Base-by-base conservation (phyloP, 352 stramenopile genomes). In the Salisapilia sapeloensis region DNA sequence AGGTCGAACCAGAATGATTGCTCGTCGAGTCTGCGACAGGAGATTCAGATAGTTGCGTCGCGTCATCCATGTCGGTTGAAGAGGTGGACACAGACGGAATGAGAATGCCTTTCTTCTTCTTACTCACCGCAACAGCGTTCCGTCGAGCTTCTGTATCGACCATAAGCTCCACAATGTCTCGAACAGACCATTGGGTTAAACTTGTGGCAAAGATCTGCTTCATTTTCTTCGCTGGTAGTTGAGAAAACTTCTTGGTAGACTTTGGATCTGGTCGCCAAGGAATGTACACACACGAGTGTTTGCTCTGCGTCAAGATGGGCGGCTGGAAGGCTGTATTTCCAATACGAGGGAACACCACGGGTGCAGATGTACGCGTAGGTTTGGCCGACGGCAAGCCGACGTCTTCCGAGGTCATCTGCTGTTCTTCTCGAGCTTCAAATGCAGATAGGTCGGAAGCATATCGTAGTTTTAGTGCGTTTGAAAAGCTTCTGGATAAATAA, bases 401-500 rank as follows among this genome's bases (percentile, higher is more conserved):
- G n/a, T n/a, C n/a, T n/a, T n/a, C n/a, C n/a, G n/a, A n/a, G n/a
- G n/a, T n/a, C n/a, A n/a, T n/a, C n/a, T n/a, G n/a, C n/a, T n/a
- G n/a, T n/a, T n/a, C n/a, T n/a, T 52, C 21, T 54, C 44, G 31
- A 10, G 38, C 43, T 29, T 48, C 43, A 37, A 86, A 65, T 2
- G 67, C 48, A 19, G 57, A 56, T 17, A 83, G 43, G 16, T 82
- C 59, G 7, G 71, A 70, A n/a, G 67, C 57, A 41, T 87, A 87
- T 7, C 67, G 44, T 0, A 87, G 33, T 7, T 57, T 48, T 10
- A 87, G 46, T 4, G 71, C 67, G 36, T 76, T 55, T 4, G 60
- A 44, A 41, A 83, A 84, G 27, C 79, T 56, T 38, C 80, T 87
- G 27, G 67, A 72, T 28, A 87, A 40, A 22, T 71, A 77, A 13